Evolutionary conservation across 2,329 filamentous ascomycete genomes (phyloP), one percentile per base, ranked within the genome.

Genomic region (Coniella lustricola): DNA sequence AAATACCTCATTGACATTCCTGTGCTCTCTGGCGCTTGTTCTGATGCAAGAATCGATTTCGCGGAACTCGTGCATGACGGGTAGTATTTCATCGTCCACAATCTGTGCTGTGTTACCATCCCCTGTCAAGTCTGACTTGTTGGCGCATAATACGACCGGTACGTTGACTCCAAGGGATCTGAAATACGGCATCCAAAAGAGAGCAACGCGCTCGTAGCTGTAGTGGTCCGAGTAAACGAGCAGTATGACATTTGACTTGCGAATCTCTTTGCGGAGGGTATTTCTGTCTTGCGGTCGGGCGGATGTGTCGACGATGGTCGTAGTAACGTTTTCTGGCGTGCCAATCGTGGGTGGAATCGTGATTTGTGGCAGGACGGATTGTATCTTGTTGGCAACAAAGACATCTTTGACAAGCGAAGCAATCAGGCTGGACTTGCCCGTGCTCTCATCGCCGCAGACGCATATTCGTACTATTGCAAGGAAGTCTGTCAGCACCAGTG

Each of bases 101-200:
- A 95, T 85, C 64, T 95, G 88, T 0, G 88, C 78, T 8, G 88
- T 89, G 51, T 77, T 86, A 36, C 81, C 84, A 57, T 86, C 84
- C 3, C 78, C 79, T 3, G 82, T 80, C 46, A 96, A 73, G 60
- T 98, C 93, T n/a, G 89, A 88, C 67, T 98, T 98, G 73, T 97
- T 97, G 62, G 93, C 90, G 62, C 93, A 97, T 49, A 98, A 73
- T 38, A 98, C 90, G 10, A 98, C 93, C 0, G 93, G 93, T 18
- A 98, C 90, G 64, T 98, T 98, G 63, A 98, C 93, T n/a, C 93
- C 93, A 34, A 98, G 79, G 3, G 90, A 95, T 53, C 93, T 86
- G 63, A 98, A 97, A 67, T 96, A 94, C 10, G 93, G 93, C 79
- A 98, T 86, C 93, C 93, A 98, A 67, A 97, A 98, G 39, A 98